Evolutionary conservation across 2,329 filamentous ascomycete genomes (phyloP), one percentile per base, ranked within the genome.

Genomic region (Scorias spongiosa): DNA sequence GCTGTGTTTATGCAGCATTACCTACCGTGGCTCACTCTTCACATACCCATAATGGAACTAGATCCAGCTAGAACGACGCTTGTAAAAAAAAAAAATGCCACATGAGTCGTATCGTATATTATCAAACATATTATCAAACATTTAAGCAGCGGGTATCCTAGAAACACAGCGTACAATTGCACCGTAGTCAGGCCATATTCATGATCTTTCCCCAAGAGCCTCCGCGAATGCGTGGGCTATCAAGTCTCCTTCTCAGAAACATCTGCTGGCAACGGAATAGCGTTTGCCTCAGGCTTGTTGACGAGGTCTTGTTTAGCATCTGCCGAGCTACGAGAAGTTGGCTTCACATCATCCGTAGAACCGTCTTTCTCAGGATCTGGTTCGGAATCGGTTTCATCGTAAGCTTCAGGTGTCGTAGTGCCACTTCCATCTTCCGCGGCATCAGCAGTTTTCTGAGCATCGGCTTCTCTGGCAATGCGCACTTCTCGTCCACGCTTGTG

Each of bases 401-500:
- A 36, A 4, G 11, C 32, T 9, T 36, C 32, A 12, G 32, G 32
- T 15, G 32, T 36, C 9, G 32, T 12, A 4, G 32, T 36, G 12
- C 32, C 32, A 15, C 32, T 15, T 15, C 32, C 40, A 15, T 41
- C 32, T 18, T 36, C 41, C 30, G 28, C 38, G 26, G 40, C 34
- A 4, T 39, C 37, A 11, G 20, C 34, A 39, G 39, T 42, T 29
- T 44, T 42, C 17, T 39, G 42, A 15, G 52, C 48, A 15, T 46
- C 49, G 9, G 44, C 44, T 41, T 53, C 51, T 14, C 51, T 50
- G 2, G 54, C 80, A 10, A 96, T 74, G 42, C 91, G 76, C 6
- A 79, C 80, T 66, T 98, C 89, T 39, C 78, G 78, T 34, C 91
- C 91, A 43, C 91, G 83, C 68, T 96, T 96, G 65, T 96, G 82